Percentiles rank a stretch among this genome's conserved stretches.
Evolutionary conservation across 75 land plant genomes (phyloP).

Genomic region (Selaginella moellendorffii): DNA sequence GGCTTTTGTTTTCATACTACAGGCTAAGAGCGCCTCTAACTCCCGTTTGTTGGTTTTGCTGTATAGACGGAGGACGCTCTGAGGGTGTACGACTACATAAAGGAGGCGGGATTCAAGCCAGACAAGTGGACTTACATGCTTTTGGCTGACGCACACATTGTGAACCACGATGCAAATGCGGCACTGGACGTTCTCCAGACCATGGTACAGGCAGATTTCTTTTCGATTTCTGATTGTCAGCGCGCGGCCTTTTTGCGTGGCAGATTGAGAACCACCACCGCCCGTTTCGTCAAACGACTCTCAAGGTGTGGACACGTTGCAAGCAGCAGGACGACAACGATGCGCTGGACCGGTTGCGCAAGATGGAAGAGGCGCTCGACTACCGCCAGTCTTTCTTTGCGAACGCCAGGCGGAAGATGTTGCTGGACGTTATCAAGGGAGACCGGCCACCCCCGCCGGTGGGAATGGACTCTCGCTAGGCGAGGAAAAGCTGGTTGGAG

Average conservation of each 20-base stretch:
- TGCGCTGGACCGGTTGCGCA: background rate
- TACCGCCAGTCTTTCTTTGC: background rate
- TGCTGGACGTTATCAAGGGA: background rate
- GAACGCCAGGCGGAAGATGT: background rate
- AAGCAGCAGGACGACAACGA: background rate
- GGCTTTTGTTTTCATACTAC: background rate
- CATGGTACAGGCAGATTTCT: too few relatives aligned
- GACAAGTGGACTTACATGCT: conserved; percentile 58
- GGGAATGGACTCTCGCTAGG: too few relatives aligned
- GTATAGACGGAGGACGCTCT: conserved; percentile 58
- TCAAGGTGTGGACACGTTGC: background rate
- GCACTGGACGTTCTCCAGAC: conserved; percentile 53
- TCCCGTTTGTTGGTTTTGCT: background rate
- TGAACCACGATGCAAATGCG: conserved; percentile 58
- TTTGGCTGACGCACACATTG: conserved; percentile 65
- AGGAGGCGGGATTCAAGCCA: conserved; percentile 57
- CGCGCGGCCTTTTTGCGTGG: background rate
- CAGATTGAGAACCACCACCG: background rate
- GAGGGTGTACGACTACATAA: conserved; percentile 67
- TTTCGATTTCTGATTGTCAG: background rate
- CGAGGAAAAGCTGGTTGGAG: too few relatives aligned
- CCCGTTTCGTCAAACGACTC: background rate
- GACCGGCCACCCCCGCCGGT: background rate
- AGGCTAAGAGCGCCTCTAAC: too few relatives aligned
- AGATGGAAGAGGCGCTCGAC: background rate